Conservation (phyloP, 2,329 filamentous ascomycete species). For the Fusarium paranaense region DNA sequence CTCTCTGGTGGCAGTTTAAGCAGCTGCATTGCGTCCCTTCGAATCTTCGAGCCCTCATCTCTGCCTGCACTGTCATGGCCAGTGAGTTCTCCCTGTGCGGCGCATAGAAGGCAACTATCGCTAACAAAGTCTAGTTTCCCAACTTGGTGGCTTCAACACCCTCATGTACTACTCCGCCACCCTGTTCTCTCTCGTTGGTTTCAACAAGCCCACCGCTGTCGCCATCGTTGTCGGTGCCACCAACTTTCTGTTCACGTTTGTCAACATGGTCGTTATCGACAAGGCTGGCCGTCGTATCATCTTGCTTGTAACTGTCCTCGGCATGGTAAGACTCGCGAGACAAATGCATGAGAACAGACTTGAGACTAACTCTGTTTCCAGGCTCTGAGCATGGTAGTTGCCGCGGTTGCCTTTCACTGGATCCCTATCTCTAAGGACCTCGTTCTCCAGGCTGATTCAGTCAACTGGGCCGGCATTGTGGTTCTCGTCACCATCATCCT, state of each 20-base stretch:
- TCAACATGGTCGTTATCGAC: slow-evolving; percentile 60
- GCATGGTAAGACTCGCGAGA: slow-evolving; percentile 48
- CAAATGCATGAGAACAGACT: slow-evolving; percentile 46
- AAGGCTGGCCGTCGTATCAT: slow-evolving; percentile 57
- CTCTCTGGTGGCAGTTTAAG: slow-evolving; percentile 54
- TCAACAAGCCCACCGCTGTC: slow-evolving; percentile 60
- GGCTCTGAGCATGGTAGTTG: slow-evolving; percentile 50
- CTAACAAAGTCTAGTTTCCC: slow-evolving; percentile 45
- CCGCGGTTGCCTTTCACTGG: slow-evolving; percentile 57
- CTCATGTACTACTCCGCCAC: slow-evolving; percentile 62
- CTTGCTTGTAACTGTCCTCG: slow-evolving; percentile 55
- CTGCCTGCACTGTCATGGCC: slow-evolving; percentile 62
- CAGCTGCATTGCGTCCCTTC: slow-evolving; percentile 56
- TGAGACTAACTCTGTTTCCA: slow-evolving; percentile 51
- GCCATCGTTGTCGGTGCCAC: slow-evolving; percentile 56
- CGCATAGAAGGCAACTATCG: neutral
- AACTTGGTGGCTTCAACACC: slow-evolving; percentile 64
- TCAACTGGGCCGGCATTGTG: slow-evolving; percentile 52
- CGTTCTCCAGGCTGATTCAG: slow-evolving; percentile 48
- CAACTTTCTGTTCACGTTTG: slow-evolving; percentile 61
- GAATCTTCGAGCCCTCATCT: slow-evolving; percentile 57
- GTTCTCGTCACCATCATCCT: slow-evolving; percentile 50
- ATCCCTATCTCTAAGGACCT: slow-evolving; percentile 56
- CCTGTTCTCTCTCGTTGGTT: slow-evolving; percentile 61
- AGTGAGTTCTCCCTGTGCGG: slow-evolving; percentile 5